Conservation (phyloP, 257 asterid genomes). For the Salvia hispanica region DNA sequence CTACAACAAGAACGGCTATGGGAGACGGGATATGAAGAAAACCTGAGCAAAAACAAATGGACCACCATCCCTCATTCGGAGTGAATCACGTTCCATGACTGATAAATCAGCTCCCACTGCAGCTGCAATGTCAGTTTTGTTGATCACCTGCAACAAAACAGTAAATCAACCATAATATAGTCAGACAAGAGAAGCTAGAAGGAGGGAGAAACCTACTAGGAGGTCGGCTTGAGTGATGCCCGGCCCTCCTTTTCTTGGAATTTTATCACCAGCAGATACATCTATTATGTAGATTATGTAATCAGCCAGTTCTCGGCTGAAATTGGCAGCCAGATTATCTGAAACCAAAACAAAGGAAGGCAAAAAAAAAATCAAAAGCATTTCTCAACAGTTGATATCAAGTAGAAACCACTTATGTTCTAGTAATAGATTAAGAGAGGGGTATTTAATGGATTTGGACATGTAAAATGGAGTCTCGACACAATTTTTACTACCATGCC, state of each 20-base stretch:
- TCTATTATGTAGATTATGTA: constrained; percentile 90
- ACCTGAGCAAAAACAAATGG: constrained; percentile 98
- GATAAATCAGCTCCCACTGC: constrained; percentile 91
- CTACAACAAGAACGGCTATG: background rate
- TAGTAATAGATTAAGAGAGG: background rate
- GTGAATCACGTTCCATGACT: constrained; percentile 95
- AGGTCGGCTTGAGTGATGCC: constrained; percentile 98
- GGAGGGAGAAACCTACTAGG: constrained; percentile 55
- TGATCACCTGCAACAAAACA: constrained; percentile 63
- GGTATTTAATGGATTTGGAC: background rate
- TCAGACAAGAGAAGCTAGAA: background rate
- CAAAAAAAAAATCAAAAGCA: constrained; percentile 8
- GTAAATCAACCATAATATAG: background rate
- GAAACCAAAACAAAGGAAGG: constrained; percentile 29
- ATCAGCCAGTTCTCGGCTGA: constrained; percentile 95
- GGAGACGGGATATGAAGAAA: constrained; percentile 6
- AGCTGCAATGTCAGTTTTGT: constrained; percentile 87
- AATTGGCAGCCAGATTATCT: constrained; percentile 94
- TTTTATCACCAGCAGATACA: constrained; percentile 93
- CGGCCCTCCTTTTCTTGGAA: constrained; percentile 98
- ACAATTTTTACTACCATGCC: background rate
- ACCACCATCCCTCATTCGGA: constrained; percentile 97
- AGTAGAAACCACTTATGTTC: background rate
- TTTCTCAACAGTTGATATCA: constrained; percentile 7
- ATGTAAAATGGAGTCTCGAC: background rate